Evolutionary conservation across 306 rosid species (phyloP).

Genomic region (Psophocarpus tetragonolobus): DNA sequence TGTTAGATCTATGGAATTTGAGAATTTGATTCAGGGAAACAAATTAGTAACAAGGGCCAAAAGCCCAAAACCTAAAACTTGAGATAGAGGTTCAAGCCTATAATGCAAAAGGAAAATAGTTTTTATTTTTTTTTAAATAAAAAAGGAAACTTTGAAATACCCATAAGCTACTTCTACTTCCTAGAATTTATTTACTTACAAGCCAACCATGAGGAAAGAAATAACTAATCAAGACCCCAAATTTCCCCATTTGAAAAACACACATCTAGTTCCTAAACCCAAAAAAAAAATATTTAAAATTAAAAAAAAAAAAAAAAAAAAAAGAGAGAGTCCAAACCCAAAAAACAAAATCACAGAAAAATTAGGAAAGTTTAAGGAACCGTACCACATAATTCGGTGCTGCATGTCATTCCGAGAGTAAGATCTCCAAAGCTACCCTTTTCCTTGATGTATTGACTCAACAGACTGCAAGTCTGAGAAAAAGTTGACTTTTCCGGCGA

Average conservation of each 20-base stretch:
- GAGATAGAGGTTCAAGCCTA: neutral
- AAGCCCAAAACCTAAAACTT: neutral
- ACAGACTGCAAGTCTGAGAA: slow-evolving; percentile 60
- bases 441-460: slow-evolving; percentile 63
- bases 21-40: neutral
- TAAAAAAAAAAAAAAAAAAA: neutral
- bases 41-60: neutral
- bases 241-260: neutral
- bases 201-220: slow-evolving; percentile 24
- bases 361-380: neutral
- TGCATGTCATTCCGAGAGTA: slow-evolving; percentile 63
- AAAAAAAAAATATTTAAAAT: neutral
- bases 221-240: neutral
- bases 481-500: slow-evolving; percentile 58
- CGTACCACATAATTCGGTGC: slow-evolving; percentile 49
- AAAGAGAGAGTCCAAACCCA: too few relatives aligned
- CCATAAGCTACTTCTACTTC: neutral
- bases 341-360: too few relatives aligned
- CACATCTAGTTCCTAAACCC: neutral
- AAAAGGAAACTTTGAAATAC: neutral
- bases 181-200: neutral
- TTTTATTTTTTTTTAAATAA: neutral
- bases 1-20: slow-evolving; percentile 31
- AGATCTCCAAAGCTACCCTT: slow-evolving; percentile 69
- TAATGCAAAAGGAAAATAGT: neutral